Percentiles rank a stretch among this genome's conserved stretches.
phyloP scores from a whole-genome alignment of 2,329 filamentous ascomycete genomes.

The Ceratocystis lukuohia region DNA sequence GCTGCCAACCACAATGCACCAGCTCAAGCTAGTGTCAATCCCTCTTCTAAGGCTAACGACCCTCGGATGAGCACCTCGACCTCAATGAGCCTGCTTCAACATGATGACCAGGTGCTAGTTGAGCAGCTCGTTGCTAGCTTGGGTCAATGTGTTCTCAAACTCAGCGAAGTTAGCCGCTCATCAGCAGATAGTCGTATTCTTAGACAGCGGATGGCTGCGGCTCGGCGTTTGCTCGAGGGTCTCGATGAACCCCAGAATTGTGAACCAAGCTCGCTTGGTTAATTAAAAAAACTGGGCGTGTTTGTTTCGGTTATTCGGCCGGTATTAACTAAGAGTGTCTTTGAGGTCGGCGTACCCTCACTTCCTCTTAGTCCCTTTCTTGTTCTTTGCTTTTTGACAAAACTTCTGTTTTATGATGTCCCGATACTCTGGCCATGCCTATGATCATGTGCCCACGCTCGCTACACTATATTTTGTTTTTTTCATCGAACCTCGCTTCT shows the following conservation, averaged over 20 bases:
- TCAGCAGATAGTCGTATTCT: conserved; percentile 49
- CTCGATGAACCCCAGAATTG: conserved; percentile 33
- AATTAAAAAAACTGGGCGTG: neutral
- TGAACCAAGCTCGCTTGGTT: neutral
- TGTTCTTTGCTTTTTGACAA: conserved; percentile 15
- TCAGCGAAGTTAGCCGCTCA: conserved; percentile 41
- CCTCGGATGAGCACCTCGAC: conserved; percentile 20
- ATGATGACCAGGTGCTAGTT: conserved; percentile 47
- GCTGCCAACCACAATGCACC: neutral
- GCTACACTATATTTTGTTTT: conserved; percentile 4
- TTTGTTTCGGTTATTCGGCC: neutral
- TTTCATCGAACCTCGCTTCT: neutral
- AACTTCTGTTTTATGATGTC: conserved; percentile 12
- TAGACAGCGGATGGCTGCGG: conserved; percentile 60
- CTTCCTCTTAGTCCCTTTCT: neutral
- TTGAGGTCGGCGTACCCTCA: neutral
- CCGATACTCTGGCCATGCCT: conserved; percentile 14
- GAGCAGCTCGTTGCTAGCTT: conserved; percentile 47
- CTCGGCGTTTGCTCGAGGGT: conserved; percentile 60
- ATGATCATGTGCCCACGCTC: conserved; percentile 13
- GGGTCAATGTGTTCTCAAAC: conserved; percentile 45
- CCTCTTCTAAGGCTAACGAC: conserved; percentile 31
- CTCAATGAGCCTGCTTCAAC: conserved; percentile 35
- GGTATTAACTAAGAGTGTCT: too few relatives aligned
- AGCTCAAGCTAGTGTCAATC: conserved; percentile 26